phyloP scores from a whole-genome alignment of 306 rosid genomes.

The Medicago arabica region DNA sequence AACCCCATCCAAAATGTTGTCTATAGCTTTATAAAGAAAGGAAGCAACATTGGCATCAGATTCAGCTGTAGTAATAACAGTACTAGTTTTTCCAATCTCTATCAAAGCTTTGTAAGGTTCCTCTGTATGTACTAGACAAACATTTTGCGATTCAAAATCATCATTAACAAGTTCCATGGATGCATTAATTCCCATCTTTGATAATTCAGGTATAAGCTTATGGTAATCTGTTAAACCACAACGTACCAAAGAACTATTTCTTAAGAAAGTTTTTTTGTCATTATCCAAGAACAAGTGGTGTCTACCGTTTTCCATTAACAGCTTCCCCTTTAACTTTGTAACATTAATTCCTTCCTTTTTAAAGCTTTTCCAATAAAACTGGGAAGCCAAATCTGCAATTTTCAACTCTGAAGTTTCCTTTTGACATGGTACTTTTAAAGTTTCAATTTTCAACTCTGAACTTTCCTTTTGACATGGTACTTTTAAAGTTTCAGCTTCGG shows the following conservation, averaged over 20 bases:
- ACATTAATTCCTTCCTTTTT: conserved; percentile 55
- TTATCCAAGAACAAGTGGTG: conserved; percentile 50
- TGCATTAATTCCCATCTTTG: conserved; percentile 65
- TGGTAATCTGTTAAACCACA: conserved; percentile 63
- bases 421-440: conserved; percentile 50
- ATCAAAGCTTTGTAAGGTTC: conserved; percentile 68
- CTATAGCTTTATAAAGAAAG: conserved; percentile 59
- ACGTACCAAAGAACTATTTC: conserved; percentile 50
- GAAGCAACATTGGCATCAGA: conserved; percentile 54
- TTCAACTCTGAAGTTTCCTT: conserved; percentile 57
- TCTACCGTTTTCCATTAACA: conserved; percentile 55
- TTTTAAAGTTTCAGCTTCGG: conserved; percentile 55
- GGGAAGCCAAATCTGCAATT: conserved; percentile 69
- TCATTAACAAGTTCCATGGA: conserved; percentile 38
- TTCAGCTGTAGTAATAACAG: conserved; percentile 52
- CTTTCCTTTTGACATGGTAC: conserved; percentile 56
- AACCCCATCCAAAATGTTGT: conserved; percentile 52
- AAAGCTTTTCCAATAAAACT: conserved; percentile 65
- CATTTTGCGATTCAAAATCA: conserved; percentile 44
- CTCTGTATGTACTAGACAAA: conserved; percentile 41
- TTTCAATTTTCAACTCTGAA: conserved; percentile 53
- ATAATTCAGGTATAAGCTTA: conserved; percentile 60
- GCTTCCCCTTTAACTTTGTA: conserved; percentile 70
- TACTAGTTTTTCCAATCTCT: conserved; percentile 58
- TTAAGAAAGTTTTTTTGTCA: conserved; percentile 28